Evolutionary conservation across 1,139 yeast species (phyloP).

Genomic region (Suhomyces yuchorum): DNA sequence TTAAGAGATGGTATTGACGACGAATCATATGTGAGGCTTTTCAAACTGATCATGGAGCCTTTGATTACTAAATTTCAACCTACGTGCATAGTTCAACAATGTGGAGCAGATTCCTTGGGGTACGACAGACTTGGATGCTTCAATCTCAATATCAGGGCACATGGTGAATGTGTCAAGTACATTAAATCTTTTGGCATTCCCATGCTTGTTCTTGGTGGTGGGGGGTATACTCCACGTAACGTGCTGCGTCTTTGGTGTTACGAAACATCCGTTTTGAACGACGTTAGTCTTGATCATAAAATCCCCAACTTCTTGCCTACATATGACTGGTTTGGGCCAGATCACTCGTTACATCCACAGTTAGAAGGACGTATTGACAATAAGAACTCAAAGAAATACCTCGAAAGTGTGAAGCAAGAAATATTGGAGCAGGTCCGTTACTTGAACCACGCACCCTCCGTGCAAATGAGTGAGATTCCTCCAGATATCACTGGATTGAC

Average conservation of each 20-base stretch:
- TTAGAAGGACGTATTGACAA: slow-evolving; percentile 87
- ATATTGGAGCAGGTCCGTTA: slow-evolving; percentile 81
- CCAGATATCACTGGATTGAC: slow-evolving; percentile 76
- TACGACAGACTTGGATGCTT: slow-evolving; percentile 94
- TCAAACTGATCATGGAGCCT: slow-evolving; percentile 86
- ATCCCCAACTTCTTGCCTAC: slow-evolving; percentile 83
- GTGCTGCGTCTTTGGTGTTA: slow-evolving; percentile 94
- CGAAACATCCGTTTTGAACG: slow-evolving; percentile 86
- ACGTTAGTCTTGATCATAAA: slow-evolving; percentile 70
- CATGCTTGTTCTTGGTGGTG: slow-evolving; percentile 91
- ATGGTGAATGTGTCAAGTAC: slow-evolving; percentile 91
- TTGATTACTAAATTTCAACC: slow-evolving; percentile 82
- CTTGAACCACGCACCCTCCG: slow-evolving; percentile 91
- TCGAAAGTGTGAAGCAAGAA: slow-evolving; percentile 76
- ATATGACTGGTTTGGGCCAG: slow-evolving; percentile 90
- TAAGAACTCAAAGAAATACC: slow-evolving; percentile 78
- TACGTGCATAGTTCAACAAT: slow-evolving; percentile 89
- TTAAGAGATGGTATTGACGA: slow-evolving; percentile 94
- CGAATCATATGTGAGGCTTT: slow-evolving; percentile 75
- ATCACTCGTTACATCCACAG: slow-evolving; percentile 85
- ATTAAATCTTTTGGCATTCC: slow-evolving; percentile 87
- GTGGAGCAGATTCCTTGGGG: slow-evolving; percentile 96
- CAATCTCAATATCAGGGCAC: slow-evolving; percentile 86
- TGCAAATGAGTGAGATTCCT: slow-evolving; percentile 86
- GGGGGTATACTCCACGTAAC: slow-evolving; percentile 96